These are phyloP conservation scores for Yamadazyma songkhlaensis DNA, from an alignment of 1,139 yeast genomes.

Conservation along the genomic window DNA sequence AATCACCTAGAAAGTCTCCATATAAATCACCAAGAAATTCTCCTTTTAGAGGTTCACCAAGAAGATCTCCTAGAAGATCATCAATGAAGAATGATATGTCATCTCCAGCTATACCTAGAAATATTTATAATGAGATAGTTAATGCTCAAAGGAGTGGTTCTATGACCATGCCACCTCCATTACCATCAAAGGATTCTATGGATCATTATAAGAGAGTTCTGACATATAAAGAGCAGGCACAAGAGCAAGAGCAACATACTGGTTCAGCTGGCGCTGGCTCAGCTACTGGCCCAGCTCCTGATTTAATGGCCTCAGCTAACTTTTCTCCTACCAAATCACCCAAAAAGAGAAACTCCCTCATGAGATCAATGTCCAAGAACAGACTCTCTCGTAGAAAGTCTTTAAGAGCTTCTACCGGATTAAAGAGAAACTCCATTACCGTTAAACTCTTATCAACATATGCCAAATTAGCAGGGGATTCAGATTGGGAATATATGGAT, in stretches of 20 bases:
- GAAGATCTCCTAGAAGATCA: conserved; percentile 23
- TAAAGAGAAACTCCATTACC: conserved; percentile 69
- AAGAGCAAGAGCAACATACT: neutral
- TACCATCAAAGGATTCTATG: conserved; percentile 40
- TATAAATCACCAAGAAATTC: conserved; percentile 15
- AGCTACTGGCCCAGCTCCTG: conserved; percentile 5
- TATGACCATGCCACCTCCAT: conserved; percentile 34
- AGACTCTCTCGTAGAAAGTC: conserved; percentile 39
- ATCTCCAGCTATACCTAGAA: conserved; percentile 41
- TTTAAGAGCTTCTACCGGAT: conserved; percentile 39
- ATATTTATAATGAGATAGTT: conserved; percentile 46
- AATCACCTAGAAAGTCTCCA: conserved; percentile 24
- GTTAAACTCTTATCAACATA: conserved; percentile 67
- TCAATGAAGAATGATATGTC: conserved; percentile 10
- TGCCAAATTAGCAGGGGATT: conserved; percentile 65
- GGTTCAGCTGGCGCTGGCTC: too few species aligned
- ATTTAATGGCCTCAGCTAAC: conserved; percentile 31
- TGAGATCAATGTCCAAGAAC: conserved; percentile 30
- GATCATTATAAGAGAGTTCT: conserved; percentile 16
- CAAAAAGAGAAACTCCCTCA: conserved; percentile 30
- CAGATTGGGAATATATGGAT: conserved; percentile 69
- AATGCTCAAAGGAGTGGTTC: conserved; percentile 34
- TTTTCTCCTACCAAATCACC: conserved; percentile 14
- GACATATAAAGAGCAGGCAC: conserved; percentile 9
- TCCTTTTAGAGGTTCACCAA: conserved; percentile 20